A percentile compares a stretch with the other conserved stretches of the same genome.
These are phyloP conservation scores for Juglanconis juglandina DNA, from an alignment of 2,329 filamentous ascomycete genomes.

Conservation along the genomic window DNA sequence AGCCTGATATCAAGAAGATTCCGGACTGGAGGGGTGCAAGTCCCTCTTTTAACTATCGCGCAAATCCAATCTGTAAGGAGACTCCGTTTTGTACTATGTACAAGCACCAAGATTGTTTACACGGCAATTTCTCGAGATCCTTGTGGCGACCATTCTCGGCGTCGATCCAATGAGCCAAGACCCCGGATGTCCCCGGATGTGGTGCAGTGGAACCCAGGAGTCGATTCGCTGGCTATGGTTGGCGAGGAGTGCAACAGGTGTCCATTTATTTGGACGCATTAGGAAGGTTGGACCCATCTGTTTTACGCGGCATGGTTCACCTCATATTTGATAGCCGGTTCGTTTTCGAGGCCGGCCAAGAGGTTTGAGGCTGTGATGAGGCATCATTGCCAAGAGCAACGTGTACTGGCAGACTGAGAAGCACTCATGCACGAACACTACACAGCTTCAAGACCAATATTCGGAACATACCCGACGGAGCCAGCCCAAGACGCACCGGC, in stretches of 20 bases:
- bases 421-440: neutral
- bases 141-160: neutral
- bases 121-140: neutral
- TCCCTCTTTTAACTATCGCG: neutral
- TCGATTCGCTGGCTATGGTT: neutral
- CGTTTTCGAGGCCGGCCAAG: constrained; percentile 16
- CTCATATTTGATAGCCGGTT: constrained; percentile 1
- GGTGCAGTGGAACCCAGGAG: constrained; percentile 7
- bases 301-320: constrained; percentile 1
- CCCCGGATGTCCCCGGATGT: constrained; percentile 1
- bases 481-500: neutral
- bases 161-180: constrained; percentile 17
- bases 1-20: constrained; percentile 4
- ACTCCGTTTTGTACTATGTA: neutral
- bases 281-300: constrained; percentile 3
- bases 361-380: constrained; percentile 12
- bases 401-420: neutral
- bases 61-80: neutral
- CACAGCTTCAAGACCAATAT: constrained; percentile 7
- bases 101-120: neutral
- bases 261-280: constrained; percentile 5
- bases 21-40: neutral
- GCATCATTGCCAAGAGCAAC: neutral
- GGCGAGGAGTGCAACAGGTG: constrained; percentile 6
- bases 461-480: neutral